Evolutionary conservation across 2,329 filamentous ascomycete species (phyloP).

Genomic region (Lachnellula willkommii): DNA sequence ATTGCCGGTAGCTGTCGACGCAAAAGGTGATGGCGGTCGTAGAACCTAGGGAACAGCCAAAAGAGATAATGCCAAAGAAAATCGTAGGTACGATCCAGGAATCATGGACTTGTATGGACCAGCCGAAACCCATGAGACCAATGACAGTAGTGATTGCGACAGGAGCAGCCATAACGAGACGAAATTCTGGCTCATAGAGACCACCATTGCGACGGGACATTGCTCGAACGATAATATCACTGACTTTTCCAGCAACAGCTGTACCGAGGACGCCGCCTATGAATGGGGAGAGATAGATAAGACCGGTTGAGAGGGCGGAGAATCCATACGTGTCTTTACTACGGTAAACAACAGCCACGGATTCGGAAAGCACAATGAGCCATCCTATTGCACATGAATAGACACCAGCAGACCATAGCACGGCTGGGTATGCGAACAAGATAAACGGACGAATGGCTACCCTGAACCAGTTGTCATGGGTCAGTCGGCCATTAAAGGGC

Average conservation of each 20-base stretch:
- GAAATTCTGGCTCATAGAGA: slow-evolving; percentile 90
- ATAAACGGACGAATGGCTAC: slow-evolving; percentile 77
- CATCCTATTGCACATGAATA: slow-evolving; percentile 89
- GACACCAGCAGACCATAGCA: slow-evolving; percentile 80
- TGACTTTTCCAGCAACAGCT: slow-evolving; percentile 81
- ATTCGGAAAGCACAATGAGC: slow-evolving; percentile 92
- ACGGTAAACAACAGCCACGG: slow-evolving; percentile 74
- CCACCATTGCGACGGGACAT: slow-evolving; percentile 87
- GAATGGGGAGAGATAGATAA: slow-evolving; percentile 88
- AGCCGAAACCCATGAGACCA: slow-evolving; percentile 94
- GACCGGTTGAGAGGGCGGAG: slow-evolving; percentile 69
- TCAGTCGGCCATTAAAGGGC: slow-evolving; percentile 73
- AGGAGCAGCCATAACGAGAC: slow-evolving; percentile 80
- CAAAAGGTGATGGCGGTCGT: slow-evolving; percentile 93
- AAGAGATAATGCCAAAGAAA: slow-evolving; percentile 88
- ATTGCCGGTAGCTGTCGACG: slow-evolving; percentile 88
- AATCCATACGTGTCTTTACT: slow-evolving; percentile 70
- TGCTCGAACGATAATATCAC: slow-evolving; percentile 74
- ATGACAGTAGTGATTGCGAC: slow-evolving; percentile 72
- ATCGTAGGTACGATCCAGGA: slow-evolving; percentile 87
- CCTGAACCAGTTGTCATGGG: slow-evolving; percentile 71
- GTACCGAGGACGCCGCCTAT: slow-evolving; percentile 86
- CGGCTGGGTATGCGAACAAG: slow-evolving; percentile 78
- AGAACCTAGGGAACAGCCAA: slow-evolving; percentile 83
- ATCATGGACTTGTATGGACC: slow-evolving; percentile 71